phyloP scores from a whole-genome alignment of 2,329 filamentous ascomycete species.

The Penicillium hordei region DNA sequence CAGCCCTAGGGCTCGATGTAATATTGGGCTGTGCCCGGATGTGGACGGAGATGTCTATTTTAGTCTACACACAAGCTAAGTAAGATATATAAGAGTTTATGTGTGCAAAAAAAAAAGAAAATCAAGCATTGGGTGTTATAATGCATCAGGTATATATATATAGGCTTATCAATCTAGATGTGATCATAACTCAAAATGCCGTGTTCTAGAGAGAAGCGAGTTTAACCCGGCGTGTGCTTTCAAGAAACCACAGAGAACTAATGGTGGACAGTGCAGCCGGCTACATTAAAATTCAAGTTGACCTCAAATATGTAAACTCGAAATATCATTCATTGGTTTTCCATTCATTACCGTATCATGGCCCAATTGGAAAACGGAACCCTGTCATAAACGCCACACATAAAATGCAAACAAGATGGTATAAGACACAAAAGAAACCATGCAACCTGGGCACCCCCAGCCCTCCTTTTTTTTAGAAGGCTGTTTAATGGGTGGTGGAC shows the following conservation, averaged over 20 bases:
- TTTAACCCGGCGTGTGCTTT: not conserved
- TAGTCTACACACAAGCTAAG: not conserved
- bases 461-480: not conserved
- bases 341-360: conserved; percentile 24
- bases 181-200: not conserved
- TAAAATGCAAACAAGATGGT: conserved; percentile 28
- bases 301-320: not conserved
- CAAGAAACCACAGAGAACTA: not conserved
- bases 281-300: not conserved
- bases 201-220: not conserved
- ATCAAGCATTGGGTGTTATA: not conserved
- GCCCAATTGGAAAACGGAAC: conserved; percentile 8
- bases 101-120: not conserved
- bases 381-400: conserved; percentile 16
- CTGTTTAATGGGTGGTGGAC: conserved; percentile 16
- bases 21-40: not conserved
- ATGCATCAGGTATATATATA: not conserved
- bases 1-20: not conserved
- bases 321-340: conserved; percentile 6
- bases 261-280: not conserved
- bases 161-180: not conserved
- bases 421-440: conserved; percentile 23
- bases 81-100: not conserved
- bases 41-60: not conserved
- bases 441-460: not conserved